phyloP scores from a whole-genome alignment of 2,329 filamentous ascomycete genomes.

The Rutstroemia sp. region DNA sequence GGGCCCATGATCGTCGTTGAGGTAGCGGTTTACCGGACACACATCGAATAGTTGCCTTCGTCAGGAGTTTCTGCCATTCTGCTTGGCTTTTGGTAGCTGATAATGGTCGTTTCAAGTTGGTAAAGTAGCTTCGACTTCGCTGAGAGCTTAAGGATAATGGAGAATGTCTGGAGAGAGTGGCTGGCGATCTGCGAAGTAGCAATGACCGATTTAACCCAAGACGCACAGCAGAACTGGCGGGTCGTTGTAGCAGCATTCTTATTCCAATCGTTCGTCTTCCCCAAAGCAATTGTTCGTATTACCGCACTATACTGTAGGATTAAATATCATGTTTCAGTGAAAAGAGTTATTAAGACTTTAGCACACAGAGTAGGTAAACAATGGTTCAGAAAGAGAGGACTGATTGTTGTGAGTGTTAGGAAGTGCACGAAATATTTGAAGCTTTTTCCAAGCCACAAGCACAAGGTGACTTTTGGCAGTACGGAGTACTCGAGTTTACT shows the following conservation, averaged over 20 bases:
- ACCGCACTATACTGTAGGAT: not conserved
- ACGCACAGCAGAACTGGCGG: slow-evolving; percentile 16
- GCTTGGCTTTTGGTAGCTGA: not conserved
- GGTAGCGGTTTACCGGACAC: slow-evolving; percentile 47
- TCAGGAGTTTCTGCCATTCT: slow-evolving; percentile 7
- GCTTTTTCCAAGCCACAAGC: not conserved
- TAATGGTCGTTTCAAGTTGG: not conserved
- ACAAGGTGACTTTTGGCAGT: not conserved
- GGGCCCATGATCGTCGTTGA: slow-evolving; percentile 38
- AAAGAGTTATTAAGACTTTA: not conserved
- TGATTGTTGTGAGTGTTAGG: not conserved
- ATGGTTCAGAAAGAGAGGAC: not conserved
- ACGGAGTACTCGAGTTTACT: too few species aligned
- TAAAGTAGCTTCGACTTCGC: not conserved
- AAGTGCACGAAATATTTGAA: not conserved
- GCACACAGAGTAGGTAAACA: not conserved
- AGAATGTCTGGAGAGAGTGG: not conserved
- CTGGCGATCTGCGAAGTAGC: slow-evolving; percentile 4
- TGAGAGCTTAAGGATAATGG: not conserved
- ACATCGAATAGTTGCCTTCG: slow-evolving; percentile 14
- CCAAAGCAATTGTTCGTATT: not conserved
- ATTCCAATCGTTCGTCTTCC: not conserved
- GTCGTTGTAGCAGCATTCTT: slow-evolving; percentile 20
- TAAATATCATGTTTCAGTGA: slow-evolving; percentile 6
- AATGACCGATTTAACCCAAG: slow-evolving; percentile 4